Evolutionary conservation across 176 grass and related monocot species (phyloP).

Genomic region (Oryza meyeriana): DNA sequence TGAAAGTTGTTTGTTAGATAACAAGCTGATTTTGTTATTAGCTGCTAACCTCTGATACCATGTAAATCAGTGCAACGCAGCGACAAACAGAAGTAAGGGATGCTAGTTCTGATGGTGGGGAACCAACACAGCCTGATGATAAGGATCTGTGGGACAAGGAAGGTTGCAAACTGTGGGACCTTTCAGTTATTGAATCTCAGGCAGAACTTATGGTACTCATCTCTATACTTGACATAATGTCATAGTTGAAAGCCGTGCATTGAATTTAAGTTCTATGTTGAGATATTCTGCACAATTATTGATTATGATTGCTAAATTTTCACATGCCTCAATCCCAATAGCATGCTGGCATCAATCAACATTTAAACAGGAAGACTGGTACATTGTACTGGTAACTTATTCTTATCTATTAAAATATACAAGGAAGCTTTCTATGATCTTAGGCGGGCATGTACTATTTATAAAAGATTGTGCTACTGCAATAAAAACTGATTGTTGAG

Average conservation of each 20-base stretch:
- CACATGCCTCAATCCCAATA: background rate
- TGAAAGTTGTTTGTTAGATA: background rate
- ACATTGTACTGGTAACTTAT: background rate
- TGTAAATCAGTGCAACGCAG: constrained; percentile 31
- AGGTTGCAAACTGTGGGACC: constrained; percentile 87
- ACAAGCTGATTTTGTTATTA: background rate
- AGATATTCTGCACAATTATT: background rate
- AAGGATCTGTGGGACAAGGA: constrained; percentile 84
- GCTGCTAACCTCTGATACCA: constrained; percentile 6
- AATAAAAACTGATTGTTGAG: background rate
- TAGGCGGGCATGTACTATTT: background rate
- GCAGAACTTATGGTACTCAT: constrained; percentile 79
- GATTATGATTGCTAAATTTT: background rate
- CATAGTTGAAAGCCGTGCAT: background rate
- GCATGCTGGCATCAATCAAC: constrained; percentile 1
- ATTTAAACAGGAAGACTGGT: constrained; percentile 9
- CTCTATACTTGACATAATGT: background rate
- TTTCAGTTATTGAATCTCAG: constrained; percentile 71
- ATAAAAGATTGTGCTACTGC: background rate
- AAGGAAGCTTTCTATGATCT: constrained; percentile 4
- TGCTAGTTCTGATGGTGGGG: constrained; percentile 21
- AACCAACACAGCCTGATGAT: constrained; percentile 6
- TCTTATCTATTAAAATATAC: background rate
- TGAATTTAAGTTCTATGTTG: background rate
- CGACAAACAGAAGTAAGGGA: constrained; percentile 36